Percentiles rank a stretch among this genome's conserved stretches.
phyloP scores from a whole-genome alignment of 257 asterid genomes.

The Plantago elongata region DNA sequence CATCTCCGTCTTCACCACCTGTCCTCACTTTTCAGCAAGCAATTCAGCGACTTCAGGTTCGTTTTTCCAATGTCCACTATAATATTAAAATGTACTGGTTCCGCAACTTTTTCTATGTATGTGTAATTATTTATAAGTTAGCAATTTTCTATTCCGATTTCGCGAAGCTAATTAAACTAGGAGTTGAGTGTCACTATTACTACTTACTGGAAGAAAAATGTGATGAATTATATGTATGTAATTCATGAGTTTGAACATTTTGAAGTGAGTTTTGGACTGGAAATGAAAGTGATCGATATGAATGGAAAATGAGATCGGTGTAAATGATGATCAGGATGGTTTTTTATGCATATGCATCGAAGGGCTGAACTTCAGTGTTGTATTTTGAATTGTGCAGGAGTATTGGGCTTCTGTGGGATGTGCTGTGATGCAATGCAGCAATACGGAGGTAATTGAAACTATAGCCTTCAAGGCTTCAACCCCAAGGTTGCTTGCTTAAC shows the following conservation, averaged over 20 bases:
- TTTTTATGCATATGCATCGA: no score
- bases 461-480: background rate
- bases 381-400: constrained; percentile 44
- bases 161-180: no score
- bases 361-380: background rate
- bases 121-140: background rate
- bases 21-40: constrained; percentile 88
- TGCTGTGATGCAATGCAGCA: constrained; percentile 98
- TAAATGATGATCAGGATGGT: no score
- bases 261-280: no score
- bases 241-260: background rate
- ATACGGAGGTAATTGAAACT: constrained; percentile 66
- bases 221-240: background rate
- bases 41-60: constrained; percentile 90
- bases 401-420: constrained; percentile 99
- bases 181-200: background rate
- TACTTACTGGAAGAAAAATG: background rate
- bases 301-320: no score
- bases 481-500: background rate
- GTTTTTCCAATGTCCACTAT: background rate
- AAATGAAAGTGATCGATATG: no score
- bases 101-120: background rate
- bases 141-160: background rate
- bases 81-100: background rate
- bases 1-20: constrained; percentile 26